These are phyloP conservation scores for Fomitopsis pinicola DNA, from an alignment of 1,284 basidiomycete species.

Conservation along the genomic window DNA sequence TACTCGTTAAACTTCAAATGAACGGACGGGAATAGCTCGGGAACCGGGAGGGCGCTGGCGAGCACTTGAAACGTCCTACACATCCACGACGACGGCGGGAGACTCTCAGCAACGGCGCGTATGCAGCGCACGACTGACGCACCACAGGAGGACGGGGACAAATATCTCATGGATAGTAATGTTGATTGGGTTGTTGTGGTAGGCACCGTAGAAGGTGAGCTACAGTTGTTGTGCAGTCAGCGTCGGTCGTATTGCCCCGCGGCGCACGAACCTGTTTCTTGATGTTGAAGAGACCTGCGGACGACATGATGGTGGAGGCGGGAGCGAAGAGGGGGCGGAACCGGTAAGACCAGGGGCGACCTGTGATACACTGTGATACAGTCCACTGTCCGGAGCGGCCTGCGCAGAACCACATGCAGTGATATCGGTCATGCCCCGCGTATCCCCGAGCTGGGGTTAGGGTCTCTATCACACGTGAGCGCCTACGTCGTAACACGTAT, in stretches of 20 bases:
- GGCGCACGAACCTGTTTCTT: conserved; percentile 46
- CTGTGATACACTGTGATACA: background rate
- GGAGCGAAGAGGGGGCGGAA: background rate
- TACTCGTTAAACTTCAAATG: conserved; percentile 56
- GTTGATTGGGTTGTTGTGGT: conserved; percentile 80
- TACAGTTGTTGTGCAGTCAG: conserved; percentile 25
- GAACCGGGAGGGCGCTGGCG: conserved; percentile 45
- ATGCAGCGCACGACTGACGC: conserved; percentile 18
- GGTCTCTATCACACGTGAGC: background rate
- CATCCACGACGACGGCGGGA: background rate
- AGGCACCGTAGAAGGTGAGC: conserved; percentile 87
- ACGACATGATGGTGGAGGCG: conserved; percentile 33
- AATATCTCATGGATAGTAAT: conserved; percentile 78
- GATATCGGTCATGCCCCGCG: background rate
- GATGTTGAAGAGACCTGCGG: conserved; percentile 46
- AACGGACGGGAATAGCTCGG: conserved; percentile 50
- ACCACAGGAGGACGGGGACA: conserved; percentile 84
- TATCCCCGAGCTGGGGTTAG: background rate
- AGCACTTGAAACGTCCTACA: conserved; percentile 65
- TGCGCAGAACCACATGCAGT: background rate
- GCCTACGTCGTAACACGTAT: background rate
- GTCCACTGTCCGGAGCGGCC: background rate
- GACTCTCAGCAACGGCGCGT: background rate
- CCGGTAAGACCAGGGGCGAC: background rate
- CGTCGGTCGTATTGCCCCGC: background rate